Base-by-base conservation (phyloP, 768 basidiomycete species). In the Hypholoma fasciculare region DNA sequence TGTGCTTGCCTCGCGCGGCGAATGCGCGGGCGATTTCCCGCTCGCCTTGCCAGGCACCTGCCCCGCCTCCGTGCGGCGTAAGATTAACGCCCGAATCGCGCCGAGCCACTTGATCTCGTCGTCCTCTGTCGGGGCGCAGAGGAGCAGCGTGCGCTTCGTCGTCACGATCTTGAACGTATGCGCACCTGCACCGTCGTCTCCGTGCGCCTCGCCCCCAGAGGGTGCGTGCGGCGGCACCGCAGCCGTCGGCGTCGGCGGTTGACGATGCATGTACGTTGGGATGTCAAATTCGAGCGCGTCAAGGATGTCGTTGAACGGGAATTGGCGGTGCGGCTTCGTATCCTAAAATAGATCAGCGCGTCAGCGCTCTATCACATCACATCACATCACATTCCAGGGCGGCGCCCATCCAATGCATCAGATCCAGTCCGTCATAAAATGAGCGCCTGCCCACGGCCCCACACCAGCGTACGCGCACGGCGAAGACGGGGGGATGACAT, bases 41-140 rank as follows among this genome's bases (percentile, higher is more conserved):
- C 72, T 63, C 7, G 70, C 59, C 54, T 80, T 79, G 23, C 83
- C 84, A 60, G 83, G 81, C 1, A 83, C 76, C 23, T 73, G 74
- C 2, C 81, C 81, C 8, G 77, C 73, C 9, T 78, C 84, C 7
- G 78, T 78, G 62, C 92, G 78, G 54, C 92, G 79, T 17, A 90
- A 89, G 61, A 98, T 89, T 68, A 99, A 80, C 59, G 94, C 94
- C 51, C 94, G 88, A 39, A 98, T 85, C 9, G 96, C 94, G 51
- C 95, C 94, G 48, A 99, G 78, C 97, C 97, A 99, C 72, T 90
- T 92, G 71, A 98, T 96, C 75, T 98, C 97, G 65, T 98, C 96
- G 65, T 98, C 97, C 72, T 99, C 97, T 57, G 83, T 89, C 14
- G 97, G 96, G 7, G 97, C 97, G 66, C 95, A 97, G 23, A 98